Conservation (phyloP, 441 rosid species). For the Populus trichocarpa region DNA sequence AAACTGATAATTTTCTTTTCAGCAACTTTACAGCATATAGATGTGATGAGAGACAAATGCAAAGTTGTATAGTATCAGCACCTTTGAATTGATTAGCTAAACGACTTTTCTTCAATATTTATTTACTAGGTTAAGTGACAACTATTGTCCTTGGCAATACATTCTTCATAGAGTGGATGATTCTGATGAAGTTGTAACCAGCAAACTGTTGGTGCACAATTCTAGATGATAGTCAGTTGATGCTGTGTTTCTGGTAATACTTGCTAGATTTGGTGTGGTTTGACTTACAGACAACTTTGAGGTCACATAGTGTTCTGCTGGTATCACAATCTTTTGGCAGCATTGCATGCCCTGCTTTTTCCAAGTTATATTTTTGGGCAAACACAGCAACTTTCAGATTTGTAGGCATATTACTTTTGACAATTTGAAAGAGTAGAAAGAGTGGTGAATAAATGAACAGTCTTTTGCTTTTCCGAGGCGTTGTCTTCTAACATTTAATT, state of each 20-base stretch:
- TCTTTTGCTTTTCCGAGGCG: background rate
- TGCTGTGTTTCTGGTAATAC: conserved; percentile 1
- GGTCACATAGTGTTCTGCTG: background rate
- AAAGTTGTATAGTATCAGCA: background rate
- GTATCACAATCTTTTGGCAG: background rate
- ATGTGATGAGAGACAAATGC: no score
- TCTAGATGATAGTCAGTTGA: background rate
- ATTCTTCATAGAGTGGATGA: background rate
- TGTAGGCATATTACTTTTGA: background rate
- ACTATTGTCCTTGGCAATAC: background rate
- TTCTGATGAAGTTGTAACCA: conserved; percentile 6
- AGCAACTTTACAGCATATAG: background rate
- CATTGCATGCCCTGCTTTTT: background rate
- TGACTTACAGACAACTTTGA: background rate
- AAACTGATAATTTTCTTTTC: background rate
- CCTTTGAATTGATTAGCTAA: background rate
- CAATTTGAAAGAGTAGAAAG: background rate
- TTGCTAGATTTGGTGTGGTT: background rate
- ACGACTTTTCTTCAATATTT: background rate
- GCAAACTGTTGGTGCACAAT: background rate
- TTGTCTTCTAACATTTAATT: background rate
- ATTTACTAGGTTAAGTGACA: background rate
- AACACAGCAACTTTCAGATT: background rate
- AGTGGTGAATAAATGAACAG: background rate
- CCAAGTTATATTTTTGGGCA: background rate